Conservation (phyloP, 805 yeast species). For the Dipodascus albidus region DNA sequence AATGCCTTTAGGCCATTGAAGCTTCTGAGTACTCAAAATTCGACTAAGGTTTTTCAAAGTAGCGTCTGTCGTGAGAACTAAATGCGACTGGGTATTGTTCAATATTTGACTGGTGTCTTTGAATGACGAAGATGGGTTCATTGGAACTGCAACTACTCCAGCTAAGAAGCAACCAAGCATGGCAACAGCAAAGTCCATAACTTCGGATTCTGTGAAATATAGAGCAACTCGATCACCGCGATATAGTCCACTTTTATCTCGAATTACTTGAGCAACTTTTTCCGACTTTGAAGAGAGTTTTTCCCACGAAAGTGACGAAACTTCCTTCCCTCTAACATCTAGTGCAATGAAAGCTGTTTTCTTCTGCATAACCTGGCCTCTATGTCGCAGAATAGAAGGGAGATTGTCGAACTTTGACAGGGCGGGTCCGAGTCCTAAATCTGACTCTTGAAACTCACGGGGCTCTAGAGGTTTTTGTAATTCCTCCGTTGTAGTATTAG, state of each 20-base stretch:
- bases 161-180: conserved; percentile 86
- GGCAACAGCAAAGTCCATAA: conserved; percentile 76
- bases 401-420: conserved; percentile 42
- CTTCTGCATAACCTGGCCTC: conserved; percentile 55
- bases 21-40: conserved; percentile 33
- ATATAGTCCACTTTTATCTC: conserved; percentile 59
- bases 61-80: conserved; percentile 71
- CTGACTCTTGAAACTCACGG: conserved; percentile 31
- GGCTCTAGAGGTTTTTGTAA: conserved; percentile 58
- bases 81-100: conserved; percentile 60
- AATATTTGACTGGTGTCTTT: conserved; percentile 64
- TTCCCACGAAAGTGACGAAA: conserved; percentile 74
- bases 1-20: conserved; percentile 66
- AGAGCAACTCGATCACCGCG: conserved; percentile 77
- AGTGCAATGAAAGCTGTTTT: conserved; percentile 64
- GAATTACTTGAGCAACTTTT: conserved; percentile 74
- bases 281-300: conserved; percentile 73
- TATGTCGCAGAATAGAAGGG: conserved; percentile 57
- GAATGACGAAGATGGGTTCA: conserved; percentile 60
- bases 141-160: conserved; percentile 90
- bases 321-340: conserved; percentile 75
- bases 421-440: conserved; percentile 25
- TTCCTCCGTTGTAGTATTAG: conserved; percentile 6
- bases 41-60: conserved; percentile 68
- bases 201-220: conserved; percentile 73